Evolutionary conservation across 208 protist species (phyloP).

Genomic region (Trypanosoma lewisi): DNA sequence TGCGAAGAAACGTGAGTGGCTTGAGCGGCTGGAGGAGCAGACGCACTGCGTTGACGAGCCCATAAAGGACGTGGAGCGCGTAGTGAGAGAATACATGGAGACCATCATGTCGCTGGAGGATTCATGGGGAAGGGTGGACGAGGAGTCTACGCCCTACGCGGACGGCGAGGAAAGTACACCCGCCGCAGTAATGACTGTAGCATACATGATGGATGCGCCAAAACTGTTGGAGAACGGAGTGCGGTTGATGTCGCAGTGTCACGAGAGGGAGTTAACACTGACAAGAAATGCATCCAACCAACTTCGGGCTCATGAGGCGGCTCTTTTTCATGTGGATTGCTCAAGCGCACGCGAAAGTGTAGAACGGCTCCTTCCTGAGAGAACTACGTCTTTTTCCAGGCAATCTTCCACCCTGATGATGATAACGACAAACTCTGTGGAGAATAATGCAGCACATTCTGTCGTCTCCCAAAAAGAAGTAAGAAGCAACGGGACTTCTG

Average conservation of each 20-base stretch:
- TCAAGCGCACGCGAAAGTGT: constrained; percentile 4
- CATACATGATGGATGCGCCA: constrained; percentile 21
- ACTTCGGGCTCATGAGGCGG: background rate
- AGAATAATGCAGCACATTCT: background rate
- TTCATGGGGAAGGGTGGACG: constrained; percentile 23
- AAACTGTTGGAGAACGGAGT: constrained; percentile 21
- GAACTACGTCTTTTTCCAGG: background rate
- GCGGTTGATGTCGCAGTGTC: constrained; percentile 20
- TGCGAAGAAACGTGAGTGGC: constrained; percentile 25
- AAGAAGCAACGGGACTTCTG: background rate
- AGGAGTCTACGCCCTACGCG: background rate
- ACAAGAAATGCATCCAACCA: constrained; percentile 6
- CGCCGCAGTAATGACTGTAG: constrained; percentile 1
- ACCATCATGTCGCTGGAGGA: constrained; percentile 37
- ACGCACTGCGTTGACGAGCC: constrained; percentile 28
- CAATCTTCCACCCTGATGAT: background rate
- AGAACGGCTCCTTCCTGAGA: constrained; percentile 6
- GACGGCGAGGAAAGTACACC: background rate
- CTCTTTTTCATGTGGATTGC: constrained; percentile 15
- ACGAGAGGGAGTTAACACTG: constrained; percentile 15
- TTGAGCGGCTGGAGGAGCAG: constrained; percentile 10
- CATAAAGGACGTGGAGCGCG: constrained; percentile 31
- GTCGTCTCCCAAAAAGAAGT: background rate
- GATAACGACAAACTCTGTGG: background rate
- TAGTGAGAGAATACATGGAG: constrained; percentile 37